Base-by-base conservation (phyloP, 2,329 filamentous ascomycete genomes). In the Cladorrhinum sp. region DNA sequence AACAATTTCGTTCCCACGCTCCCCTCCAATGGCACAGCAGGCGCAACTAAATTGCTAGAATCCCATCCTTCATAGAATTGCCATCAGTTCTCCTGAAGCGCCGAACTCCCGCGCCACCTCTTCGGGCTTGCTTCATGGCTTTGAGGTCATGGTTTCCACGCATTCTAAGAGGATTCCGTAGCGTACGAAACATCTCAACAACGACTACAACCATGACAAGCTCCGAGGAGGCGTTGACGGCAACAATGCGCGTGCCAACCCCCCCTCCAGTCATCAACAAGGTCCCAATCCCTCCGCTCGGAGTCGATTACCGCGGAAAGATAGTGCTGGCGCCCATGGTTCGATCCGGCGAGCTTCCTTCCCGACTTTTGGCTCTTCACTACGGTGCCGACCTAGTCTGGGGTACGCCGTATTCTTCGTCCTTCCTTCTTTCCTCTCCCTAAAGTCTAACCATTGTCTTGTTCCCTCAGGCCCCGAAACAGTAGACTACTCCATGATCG, bases 251-350 rank as follows among this genome's bases (percentile, higher is more conserved):
- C 7, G 13, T 32, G 29, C 6, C 29, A 32, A 32, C 29, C 29
- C 13, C 41, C 41, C 3, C 41, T n/a, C 3, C 41, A 13, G n/a
- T n/a, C 41, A 5, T n/a, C 8, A 20, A 3, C 41, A 86, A 81
- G 72, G 90, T 96, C 38, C 88, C 92, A 55, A 96, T 97, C 66
- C 93, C 93, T 65, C 84, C 81, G 63, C 90, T 89, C 74, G 93
- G 93, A 55, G 92, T 96, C 70, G 92, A 97, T 79, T 98, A 97
- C 77, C 86, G 93, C 68, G 90, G 90, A 76, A 97, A 96, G 76
- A 78, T 98, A 66, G 95, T 98, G 50, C 88, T 99, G 65, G 95
- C 95, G 63, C 95, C 95, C 45, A 99, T 99, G 95, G 93, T 97
- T 60, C 89, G 95, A 67, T 96, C 92, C n/a, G 95, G 95, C 72